Evolutionary conservation across 495 filamentous ascomycete genomes (phyloP).

Genomic region (Hapsidospora chrysogenum): DNA sequence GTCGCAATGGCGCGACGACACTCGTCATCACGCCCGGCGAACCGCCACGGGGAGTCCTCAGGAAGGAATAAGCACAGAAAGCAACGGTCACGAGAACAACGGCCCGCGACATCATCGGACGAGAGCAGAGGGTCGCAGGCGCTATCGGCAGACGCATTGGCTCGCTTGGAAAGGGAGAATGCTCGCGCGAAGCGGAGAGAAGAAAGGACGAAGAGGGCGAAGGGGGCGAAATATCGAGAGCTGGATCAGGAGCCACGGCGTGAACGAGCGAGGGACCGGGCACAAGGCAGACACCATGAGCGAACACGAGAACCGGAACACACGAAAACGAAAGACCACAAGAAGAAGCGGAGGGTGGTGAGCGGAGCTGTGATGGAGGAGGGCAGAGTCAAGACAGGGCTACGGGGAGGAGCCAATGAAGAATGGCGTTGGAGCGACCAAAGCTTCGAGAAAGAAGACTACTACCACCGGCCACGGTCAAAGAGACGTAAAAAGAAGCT

Average conservation of each 20-base stretch:
- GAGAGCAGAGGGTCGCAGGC: slow-evolving; percentile 10
- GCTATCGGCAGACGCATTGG: slow-evolving; percentile 41
- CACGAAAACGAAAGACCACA: slow-evolving; percentile 12
- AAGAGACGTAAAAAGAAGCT: slow-evolving; percentile 7
- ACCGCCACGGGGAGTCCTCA: slow-evolving; percentile 9
- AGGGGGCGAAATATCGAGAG: slow-evolving; percentile 15
- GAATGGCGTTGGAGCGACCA: slow-evolving; percentile 9
- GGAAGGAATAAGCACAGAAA: slow-evolving; percentile 16
- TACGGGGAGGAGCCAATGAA: slow-evolving; percentile 15
- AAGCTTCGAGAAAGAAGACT: slow-evolving; percentile 20
- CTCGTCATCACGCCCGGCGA: slow-evolving; percentile 9
- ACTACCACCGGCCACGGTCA: slow-evolving; percentile 5
- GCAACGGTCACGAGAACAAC: slow-evolving; percentile 11
- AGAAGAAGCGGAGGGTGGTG: slow-evolving; percentile 40
- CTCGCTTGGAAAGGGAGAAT: slow-evolving; percentile 42
- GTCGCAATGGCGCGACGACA: neutral
- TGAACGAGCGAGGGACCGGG: slow-evolving; percentile 16
- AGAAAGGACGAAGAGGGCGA: slow-evolving; percentile 9
- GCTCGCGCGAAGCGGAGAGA: slow-evolving; percentile 11
- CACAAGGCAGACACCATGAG: slow-evolving; percentile 1
- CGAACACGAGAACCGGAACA: neutral
- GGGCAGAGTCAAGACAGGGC: slow-evolving; percentile 23
- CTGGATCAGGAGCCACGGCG: slow-evolving; percentile 13
- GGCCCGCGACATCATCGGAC: slow-evolving; percentile 8
- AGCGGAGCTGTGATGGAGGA: slow-evolving; percentile 57